phyloP scores from a whole-genome alignment of 768 basidiomycete genomes.

The Kwoniella bestiolae region DNA sequence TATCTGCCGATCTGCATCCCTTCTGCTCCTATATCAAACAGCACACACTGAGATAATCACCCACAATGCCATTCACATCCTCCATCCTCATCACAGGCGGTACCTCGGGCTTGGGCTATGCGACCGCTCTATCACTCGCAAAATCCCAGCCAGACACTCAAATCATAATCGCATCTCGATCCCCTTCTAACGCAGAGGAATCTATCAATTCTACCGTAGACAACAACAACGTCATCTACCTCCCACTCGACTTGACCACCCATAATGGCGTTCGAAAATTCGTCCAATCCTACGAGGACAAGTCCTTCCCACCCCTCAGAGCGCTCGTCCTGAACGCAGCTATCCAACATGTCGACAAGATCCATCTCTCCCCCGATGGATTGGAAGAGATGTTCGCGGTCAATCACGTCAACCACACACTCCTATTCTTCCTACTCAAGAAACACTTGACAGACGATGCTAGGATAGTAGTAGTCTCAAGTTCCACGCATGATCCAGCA shows the following conservation, averaged over 20 bases:
- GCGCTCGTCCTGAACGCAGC: conserved; percentile 26
- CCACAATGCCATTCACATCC: conserved; percentile 10
- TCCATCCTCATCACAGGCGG: conserved; percentile 25
- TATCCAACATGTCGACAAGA: conserved; percentile 4
- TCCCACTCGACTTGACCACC: conserved; percentile 14
- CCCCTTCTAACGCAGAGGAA: neutral
- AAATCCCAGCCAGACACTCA: conserved; percentile 4
- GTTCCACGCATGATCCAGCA: conserved; percentile 21
- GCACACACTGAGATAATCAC: neutral
- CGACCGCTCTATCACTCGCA: conserved; percentile 10
- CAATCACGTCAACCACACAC: conserved; percentile 20
- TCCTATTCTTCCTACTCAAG: conserved; percentile 32
- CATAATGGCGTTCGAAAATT: conserved; percentile 12
- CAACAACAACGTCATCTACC: conserved; percentile 19
- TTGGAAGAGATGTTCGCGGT: conserved; percentile 24
- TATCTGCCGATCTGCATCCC: neutral
- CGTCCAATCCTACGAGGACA: conserved; percentile 5
- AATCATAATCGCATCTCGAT: conserved; percentile 12
- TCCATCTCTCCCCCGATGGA: conserved; percentile 9
- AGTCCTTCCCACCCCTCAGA: conserved; percentile 13
- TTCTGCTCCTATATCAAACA: neutral
- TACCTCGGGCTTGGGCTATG: conserved; percentile 16
- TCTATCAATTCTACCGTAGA: neutral
- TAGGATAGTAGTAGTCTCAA: conserved; percentile 10
- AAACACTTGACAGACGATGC: conserved; percentile 5